Evolutionary conservation across 192 early-diverging fungal genomes (phyloP).

Genomic region (Coemansia sp.): DNA sequence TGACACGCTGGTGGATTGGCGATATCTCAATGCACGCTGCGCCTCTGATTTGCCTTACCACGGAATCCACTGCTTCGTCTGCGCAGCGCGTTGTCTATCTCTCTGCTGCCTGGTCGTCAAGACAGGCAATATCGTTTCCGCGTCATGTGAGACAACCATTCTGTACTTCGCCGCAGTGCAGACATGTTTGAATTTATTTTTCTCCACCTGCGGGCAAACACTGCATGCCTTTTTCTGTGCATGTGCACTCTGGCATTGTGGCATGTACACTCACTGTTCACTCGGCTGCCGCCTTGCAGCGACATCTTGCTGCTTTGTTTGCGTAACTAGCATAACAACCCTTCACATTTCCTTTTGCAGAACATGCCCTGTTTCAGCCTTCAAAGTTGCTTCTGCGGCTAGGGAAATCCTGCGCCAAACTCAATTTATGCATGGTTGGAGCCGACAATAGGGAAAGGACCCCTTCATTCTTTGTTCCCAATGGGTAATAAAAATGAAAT

Average conservation of each 20-base stretch:
- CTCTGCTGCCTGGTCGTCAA: neutral
- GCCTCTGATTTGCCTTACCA: conserved; percentile 7
- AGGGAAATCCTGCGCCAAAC: conserved; percentile 1
- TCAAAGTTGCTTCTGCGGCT: neutral
- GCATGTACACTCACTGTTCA: no score
- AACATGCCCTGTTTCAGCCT: neutral
- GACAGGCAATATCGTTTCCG: neutral
- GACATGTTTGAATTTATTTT: neutral
- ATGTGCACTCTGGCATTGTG: neutral
- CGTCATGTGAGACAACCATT: neutral
- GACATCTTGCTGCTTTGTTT: neutral
- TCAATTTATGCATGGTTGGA: conserved; percentile 15
- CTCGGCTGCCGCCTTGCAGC: no score
- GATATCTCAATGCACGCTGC: neutral
- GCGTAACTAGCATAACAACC: conserved; percentile 2
- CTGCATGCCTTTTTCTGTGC: neutral
- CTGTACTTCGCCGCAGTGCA: neutral
- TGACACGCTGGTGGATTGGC: neutral
- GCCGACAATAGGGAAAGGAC: neutral
- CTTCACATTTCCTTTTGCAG: neutral
- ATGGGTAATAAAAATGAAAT: neutral
- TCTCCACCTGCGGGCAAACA: neutral
- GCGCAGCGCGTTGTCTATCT: neutral
- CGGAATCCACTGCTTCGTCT: neutral
- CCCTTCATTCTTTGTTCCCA: neutral